A percentile compares a stretch with the other conserved stretches of the same genome.
Evolutionary conservation across 495 filamentous ascomycete species (phyloP).

Genomic region (Astrocystis sublimbata): DNA sequence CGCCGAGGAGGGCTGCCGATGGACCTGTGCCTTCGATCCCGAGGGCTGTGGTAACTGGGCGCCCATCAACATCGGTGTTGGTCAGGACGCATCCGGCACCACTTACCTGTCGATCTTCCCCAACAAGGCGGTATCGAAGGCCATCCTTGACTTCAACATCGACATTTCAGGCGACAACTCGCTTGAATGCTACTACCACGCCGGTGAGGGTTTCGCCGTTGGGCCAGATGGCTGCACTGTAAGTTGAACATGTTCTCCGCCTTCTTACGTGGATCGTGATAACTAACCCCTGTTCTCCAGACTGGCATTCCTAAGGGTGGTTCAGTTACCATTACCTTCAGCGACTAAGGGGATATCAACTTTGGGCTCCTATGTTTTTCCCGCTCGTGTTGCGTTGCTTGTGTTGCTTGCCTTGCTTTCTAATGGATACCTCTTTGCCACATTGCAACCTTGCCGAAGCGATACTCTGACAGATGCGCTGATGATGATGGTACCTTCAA

Average conservation of each 20-base stretch:
- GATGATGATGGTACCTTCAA: constrained; percentile 25
- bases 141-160: constrained; percentile 71
- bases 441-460: constrained; percentile 26
- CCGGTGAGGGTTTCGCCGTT: constrained; percentile 60
- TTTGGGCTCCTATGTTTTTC: constrained; percentile 21
- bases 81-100: constrained; percentile 57
- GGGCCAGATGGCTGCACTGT: constrained; percentile 68
- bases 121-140: constrained; percentile 59
- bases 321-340: constrained; percentile 41
- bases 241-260: constrained; percentile 32
- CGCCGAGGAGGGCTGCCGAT: constrained; percentile 72
- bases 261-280: background rate
- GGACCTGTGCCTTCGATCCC: constrained; percentile 61
- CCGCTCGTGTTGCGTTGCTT: constrained; percentile 25
- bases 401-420: constrained; percentile 32
- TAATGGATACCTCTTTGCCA: constrained; percentile 34
- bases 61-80: constrained; percentile 84
- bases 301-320: constrained; percentile 41
- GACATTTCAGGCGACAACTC: constrained; percentile 65
- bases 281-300: constrained; percentile 29
- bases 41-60: constrained; percentile 76
- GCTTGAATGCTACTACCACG: constrained; percentile 69
- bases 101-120: constrained; percentile 85
- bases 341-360: constrained; percentile 21
- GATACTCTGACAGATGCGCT: constrained; percentile 19